A percentile compares a stretch with the other conserved stretches of the same genome.
phyloP scores from a whole-genome alignment of 2,329 filamentous ascomycete genomes.

The Helotiales sp. region DNA sequence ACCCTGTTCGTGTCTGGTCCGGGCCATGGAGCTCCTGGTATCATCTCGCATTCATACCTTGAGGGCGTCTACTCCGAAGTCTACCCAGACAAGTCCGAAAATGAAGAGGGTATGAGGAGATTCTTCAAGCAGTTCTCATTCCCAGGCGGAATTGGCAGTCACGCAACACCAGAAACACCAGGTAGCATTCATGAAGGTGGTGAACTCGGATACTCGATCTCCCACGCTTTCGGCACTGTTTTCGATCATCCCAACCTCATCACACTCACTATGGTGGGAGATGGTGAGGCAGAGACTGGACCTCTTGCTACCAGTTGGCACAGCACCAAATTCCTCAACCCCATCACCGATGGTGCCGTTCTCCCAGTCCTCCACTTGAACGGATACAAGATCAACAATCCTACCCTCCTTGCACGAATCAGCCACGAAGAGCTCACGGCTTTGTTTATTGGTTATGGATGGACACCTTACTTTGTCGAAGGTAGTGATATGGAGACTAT shows the following conservation, averaged over 20 bases:
- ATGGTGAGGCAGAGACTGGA: slow-evolving; percentile 80
- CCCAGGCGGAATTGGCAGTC: slow-evolving; percentile 75
- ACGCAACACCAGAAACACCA: slow-evolving; percentile 77
- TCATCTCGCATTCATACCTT: slow-evolving; percentile 74
- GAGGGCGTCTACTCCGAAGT: slow-evolving; percentile 78
- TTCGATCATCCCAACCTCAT: slow-evolving; percentile 76
- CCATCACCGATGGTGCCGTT: slow-evolving; percentile 75
- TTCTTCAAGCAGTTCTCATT: slow-evolving; percentile 87
- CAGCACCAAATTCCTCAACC: slow-evolving; percentile 80
- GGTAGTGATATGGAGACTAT: slow-evolving; percentile 71
- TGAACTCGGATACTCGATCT: slow-evolving; percentile 79
- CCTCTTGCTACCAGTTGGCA: slow-evolving; percentile 80
- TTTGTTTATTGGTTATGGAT: slow-evolving; percentile 74
- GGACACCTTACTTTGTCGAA: slow-evolving; percentile 79
- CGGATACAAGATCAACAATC: slow-evolving; percentile 85
- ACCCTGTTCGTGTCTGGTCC: slow-evolving; percentile 74
- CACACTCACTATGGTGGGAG: slow-evolving; percentile 75
- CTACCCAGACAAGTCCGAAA: slow-evolving; percentile 71
- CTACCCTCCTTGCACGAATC: slow-evolving; percentile 71
- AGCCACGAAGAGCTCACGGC: slow-evolving; percentile 70
- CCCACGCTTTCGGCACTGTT: slow-evolving; percentile 75
- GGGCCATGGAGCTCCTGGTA: slow-evolving; percentile 74
- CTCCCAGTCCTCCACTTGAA: slow-evolving; percentile 78
- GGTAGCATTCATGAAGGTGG: slow-evolving; percentile 78
- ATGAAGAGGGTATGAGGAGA: slow-evolving; percentile 66